Conservation (phyloP, 2,329 filamentous ascomycete genomes). For the Paraconiothyrium sp. region DNA sequence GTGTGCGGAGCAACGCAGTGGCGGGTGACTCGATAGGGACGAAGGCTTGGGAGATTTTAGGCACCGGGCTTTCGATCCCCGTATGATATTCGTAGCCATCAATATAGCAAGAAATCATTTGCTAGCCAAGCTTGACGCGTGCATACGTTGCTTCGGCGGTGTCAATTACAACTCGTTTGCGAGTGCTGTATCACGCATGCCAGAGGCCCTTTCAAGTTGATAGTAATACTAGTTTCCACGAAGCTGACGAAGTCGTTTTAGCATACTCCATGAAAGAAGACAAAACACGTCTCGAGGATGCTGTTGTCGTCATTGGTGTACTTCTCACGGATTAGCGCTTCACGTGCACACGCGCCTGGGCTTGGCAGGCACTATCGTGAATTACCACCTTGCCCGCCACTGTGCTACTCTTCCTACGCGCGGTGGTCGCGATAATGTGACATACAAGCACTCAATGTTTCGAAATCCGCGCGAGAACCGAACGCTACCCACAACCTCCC, state of each 20-base stretch:
- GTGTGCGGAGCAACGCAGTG: too few relatives aligned
- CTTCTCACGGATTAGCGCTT: conserved; percentile 3
- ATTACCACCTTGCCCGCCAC: conserved; percentile 1
- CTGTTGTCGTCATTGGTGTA: conserved; percentile 6
- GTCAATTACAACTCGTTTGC: too few relatives aligned
- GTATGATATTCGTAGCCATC: too few relatives aligned
- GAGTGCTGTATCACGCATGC: too few relatives aligned
- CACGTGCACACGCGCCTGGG: conserved; percentile 12
- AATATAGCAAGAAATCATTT: too few relatives aligned
- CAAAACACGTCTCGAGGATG: not conserved
- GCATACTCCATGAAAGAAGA: not conserved
- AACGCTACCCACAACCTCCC: conserved; percentile 42
- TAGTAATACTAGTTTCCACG: too few relatives aligned
- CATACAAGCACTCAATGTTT: conserved; percentile 57
- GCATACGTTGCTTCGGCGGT: too few relatives aligned
- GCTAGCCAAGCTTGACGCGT: too few relatives aligned
- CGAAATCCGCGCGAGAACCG: conserved; percentile 63
- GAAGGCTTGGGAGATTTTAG: too few relatives aligned
- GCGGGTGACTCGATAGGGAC: too few relatives aligned
- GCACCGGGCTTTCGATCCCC: too few relatives aligned
- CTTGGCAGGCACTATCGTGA: conserved; percentile 5
- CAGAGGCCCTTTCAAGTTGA: too few relatives aligned
- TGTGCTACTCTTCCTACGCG: not conserved
- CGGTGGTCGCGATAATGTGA: conserved; percentile 6
- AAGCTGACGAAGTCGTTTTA: not conserved